Base-by-base conservation (phyloP, 192 early-diverging fungal genomes). In the Backusella tuberculispora region DNA sequence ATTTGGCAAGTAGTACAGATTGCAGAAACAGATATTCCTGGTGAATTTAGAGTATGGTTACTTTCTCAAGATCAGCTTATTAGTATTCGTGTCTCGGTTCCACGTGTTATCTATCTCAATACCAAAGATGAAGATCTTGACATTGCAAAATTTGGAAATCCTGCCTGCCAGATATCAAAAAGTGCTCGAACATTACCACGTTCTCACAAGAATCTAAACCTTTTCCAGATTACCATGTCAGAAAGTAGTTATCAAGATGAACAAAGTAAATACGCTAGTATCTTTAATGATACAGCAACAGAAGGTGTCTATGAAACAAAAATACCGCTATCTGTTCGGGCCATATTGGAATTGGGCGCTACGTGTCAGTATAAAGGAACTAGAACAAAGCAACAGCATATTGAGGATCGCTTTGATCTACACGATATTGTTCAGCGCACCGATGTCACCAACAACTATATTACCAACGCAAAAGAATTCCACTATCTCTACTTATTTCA, bases 301-400 rank as follows among this genome's bases (percentile, higher is more conserved):
- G 94, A 94, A 71, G 98, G 97, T 44, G 94, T 98, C 7, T 99
- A 99, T 78, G 98, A 99, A 86, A 92, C 95, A 0, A 91, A 97
- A 71, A 79, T 98, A 6, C 91, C 94, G 15, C 78, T 95, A 5
- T 64, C 93, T 63, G 91, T 91, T 64, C 90, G 96, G 2, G 96
- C 94, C 12, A 81, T 99, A 63, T 87, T 96, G 5, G 83, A 90
- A 60, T 48, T 97, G 6, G 96, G 96, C 5, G 92, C 90, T 66
- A 74, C 87, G 3, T 83, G 84, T 15, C 80, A 77, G n/a, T 78
- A 88, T 7, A 75, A 79, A 43, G 71, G 60, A 15, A 38, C 66
- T 0, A 78, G 56, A 38, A 65, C 69, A 21, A 50, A 76, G 15
- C 72, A 67, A 13, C 72, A 71, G 41, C 75, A 76, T 0, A 40